phyloP scores from a whole-genome alignment of 768 basidiomycete genomes.

The Suillus bovinus region DNA sequence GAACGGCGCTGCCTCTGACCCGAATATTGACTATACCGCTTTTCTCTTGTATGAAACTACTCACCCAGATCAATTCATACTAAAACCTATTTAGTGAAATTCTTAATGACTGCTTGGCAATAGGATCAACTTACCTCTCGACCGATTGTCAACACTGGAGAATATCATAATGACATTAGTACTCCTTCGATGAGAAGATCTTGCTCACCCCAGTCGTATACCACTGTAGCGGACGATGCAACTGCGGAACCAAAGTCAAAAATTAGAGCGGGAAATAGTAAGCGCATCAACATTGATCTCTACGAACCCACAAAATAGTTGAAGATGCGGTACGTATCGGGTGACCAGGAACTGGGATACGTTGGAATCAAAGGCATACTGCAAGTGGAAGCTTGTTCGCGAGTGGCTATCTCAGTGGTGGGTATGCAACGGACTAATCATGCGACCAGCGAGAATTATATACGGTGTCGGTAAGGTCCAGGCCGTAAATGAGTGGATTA shows the following conservation, averaged over 20 bases:
- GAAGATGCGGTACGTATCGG: neutral
- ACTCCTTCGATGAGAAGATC: neutral
- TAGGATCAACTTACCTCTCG: neutral
- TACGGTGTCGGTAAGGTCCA: neutral
- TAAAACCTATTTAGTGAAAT: neutral
- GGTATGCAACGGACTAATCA: neutral
- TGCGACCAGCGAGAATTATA: neutral
- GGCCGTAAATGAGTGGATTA: neutral
- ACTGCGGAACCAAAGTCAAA: neutral
- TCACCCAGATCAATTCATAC: neutral
- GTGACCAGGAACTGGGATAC: neutral
- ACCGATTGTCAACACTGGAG: neutral
- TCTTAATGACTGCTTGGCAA: neutral
- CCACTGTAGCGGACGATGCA: neutral
- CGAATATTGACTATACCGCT: neutral
- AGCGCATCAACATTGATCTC: neutral
- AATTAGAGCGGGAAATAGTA: neutral
- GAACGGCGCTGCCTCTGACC: neutral
- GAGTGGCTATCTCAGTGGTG: neutral
- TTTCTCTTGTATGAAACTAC: neutral
- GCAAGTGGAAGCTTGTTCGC: neutral
- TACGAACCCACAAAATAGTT: neutral
- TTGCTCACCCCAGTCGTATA: neutral
- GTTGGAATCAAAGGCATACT: slow-evolving; percentile 1
- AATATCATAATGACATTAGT: neutral